phyloP scores from a whole-genome alignment of 352 stramenopile genomes.

The Globisporangium yorkense region DNA sequence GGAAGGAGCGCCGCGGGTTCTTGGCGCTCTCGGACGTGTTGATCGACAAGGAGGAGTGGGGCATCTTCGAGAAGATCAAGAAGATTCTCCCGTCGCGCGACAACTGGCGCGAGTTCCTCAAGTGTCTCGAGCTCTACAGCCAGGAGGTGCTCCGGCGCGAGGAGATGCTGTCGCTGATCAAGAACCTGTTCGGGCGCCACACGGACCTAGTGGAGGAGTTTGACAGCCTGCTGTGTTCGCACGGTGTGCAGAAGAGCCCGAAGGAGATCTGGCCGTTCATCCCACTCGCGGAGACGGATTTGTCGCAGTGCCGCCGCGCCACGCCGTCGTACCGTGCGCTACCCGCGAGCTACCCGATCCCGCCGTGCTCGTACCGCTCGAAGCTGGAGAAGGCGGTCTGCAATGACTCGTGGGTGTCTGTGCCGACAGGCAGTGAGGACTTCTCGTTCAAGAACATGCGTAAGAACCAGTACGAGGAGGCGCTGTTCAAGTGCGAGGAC shows the following conservation, averaged over 20 bases:
- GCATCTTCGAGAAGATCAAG: constrained; percentile 95
- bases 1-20: constrained; percentile 67
- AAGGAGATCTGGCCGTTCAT: constrained; percentile 91
- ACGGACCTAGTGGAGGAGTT: constrained; percentile 82
- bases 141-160: constrained; percentile 94
- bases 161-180: constrained; percentile 84
- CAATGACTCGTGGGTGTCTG: constrained; percentile 97
- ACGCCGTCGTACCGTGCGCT: constrained; percentile 97
- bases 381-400: constrained; percentile 89
- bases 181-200: constrained; percentile 85
- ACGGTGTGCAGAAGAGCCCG: constrained; percentile 72
- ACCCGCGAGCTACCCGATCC: constrained; percentile 95
- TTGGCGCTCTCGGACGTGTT: constrained; percentile 71
- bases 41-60: constrained; percentile 83
- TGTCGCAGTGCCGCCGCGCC: constrained; percentile 85
- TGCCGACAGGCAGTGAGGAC: constrained; percentile 98
- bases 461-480: constrained; percentile 99
- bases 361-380: constrained; percentile 94
- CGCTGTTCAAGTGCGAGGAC: constrained; percentile 98
- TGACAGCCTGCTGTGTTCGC: constrained; percentile 59
- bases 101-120: constrained; percentile 97
- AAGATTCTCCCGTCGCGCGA: constrained; percentile 89
- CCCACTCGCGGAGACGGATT: constrained; percentile 87
- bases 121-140: constrained; percentile 97
- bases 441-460: constrained; percentile 99